These are phyloP conservation scores for Boeremia exigua DNA, from an alignment of 2,329 filamentous ascomycete species.

Conservation along the genomic window DNA sequence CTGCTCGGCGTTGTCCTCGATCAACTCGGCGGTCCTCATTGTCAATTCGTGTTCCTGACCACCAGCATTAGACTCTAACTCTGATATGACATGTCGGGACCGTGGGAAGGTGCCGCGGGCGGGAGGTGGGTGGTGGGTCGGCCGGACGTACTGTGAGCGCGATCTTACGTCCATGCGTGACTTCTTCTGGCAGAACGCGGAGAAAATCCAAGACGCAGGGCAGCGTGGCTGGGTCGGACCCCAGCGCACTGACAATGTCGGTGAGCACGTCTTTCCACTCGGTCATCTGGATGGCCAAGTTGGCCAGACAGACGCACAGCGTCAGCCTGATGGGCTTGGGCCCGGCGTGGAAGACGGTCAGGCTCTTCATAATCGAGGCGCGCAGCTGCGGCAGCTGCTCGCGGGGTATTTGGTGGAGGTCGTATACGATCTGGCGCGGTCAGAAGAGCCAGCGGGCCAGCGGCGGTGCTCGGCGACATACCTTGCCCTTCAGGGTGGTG, in stretches of 20 bases:
- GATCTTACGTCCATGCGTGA: slow-evolving; percentile 99
- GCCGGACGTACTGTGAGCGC: slow-evolving; percentile 94
- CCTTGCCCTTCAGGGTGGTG: slow-evolving; percentile 97
- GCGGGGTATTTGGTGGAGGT: slow-evolving; percentile 84
- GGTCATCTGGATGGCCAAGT: slow-evolving; percentile 94
- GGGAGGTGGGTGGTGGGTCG: slow-evolving; percentile 47
- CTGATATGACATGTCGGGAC: slow-evolving; percentile 44
- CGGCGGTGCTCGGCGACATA: slow-evolving; percentile 51
- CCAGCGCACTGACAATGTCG: slow-evolving; percentile 79
- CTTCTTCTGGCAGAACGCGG: slow-evolving; percentile 95
- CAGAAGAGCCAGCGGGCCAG: slow-evolving; percentile 17
- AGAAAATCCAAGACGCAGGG: slow-evolving; percentile 94
- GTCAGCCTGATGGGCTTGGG: slow-evolving; percentile 82
- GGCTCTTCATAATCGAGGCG: slow-evolving; percentile 80
- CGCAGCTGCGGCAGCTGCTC: slow-evolving; percentile 77
- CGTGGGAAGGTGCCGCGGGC: slow-evolving; percentile 46
- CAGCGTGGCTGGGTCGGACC: slow-evolving; percentile 76
- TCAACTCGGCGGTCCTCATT: slow-evolving; percentile 82
- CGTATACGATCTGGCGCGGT: slow-evolving; percentile 83
- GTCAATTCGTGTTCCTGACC: slow-evolving; percentile 90
- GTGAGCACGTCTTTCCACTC: slow-evolving; percentile 92
- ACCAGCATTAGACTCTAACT: slow-evolving; percentile 52
- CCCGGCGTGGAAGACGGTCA: slow-evolving; percentile 81
- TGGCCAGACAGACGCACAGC: slow-evolving; percentile 92
- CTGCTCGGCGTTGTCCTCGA: slow-evolving; percentile 87